Percentiles rank a stretch among this genome's conserved stretches.
These are phyloP conservation scores for Pythium sp. DNA, from an alignment of 352 stramenopile genomes.

Conservation along the genomic window DNA sequence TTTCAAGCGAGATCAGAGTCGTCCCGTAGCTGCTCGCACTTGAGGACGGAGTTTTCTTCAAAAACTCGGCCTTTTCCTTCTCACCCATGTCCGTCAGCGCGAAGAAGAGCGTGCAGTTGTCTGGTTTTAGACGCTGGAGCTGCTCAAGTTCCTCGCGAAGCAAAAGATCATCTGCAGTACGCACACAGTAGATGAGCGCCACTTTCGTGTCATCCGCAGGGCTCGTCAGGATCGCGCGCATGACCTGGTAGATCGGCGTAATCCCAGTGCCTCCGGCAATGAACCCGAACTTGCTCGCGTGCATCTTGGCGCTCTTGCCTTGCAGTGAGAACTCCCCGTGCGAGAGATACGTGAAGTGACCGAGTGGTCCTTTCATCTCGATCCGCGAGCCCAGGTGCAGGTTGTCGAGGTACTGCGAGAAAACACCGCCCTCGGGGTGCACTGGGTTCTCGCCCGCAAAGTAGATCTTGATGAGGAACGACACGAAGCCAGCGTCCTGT, in stretches of 20 bases:
- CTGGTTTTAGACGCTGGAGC: slow-evolving; percentile 39
- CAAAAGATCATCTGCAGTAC: slow-evolving; percentile 91
- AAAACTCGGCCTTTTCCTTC: slow-evolving; percentile 12
- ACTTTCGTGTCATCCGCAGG: slow-evolving; percentile 41
- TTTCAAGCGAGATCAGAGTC: slow-evolving; percentile 88
- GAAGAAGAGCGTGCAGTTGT: slow-evolving; percentile 41
- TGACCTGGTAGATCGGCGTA: slow-evolving; percentile 64
- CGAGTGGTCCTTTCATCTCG: slow-evolving; percentile 84
- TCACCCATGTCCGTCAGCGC: slow-evolving; percentile 59
- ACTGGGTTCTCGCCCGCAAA: slow-evolving; percentile 59
- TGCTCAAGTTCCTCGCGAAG: slow-evolving; percentile 87
- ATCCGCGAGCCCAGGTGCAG: slow-evolving; percentile 82
- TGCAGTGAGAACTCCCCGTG: slow-evolving; percentile 35
- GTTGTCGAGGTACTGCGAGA: slow-evolving; percentile 84
- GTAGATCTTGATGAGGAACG: slow-evolving; percentile 93
- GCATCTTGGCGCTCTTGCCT: slow-evolving; percentile 15
- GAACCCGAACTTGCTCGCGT: slow-evolving; percentile 41
- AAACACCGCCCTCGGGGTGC: slow-evolving; percentile 84
- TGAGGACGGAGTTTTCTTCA: slow-evolving; percentile 34
- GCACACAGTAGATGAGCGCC: slow-evolving; percentile 78
- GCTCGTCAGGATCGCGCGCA: slow-evolving; percentile 75
- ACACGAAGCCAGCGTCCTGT: slow-evolving; percentile 82
- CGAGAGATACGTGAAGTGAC: slow-evolving; percentile 51
- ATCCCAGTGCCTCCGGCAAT: slow-evolving; percentile 53
- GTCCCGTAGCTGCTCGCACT: slow-evolving; percentile 43